Percentiles rank a stretch among this genome's conserved stretches.
Evolutionary conservation across 306 rosid species (phyloP).

Genomic region (Alnus glutinosa): DNA sequence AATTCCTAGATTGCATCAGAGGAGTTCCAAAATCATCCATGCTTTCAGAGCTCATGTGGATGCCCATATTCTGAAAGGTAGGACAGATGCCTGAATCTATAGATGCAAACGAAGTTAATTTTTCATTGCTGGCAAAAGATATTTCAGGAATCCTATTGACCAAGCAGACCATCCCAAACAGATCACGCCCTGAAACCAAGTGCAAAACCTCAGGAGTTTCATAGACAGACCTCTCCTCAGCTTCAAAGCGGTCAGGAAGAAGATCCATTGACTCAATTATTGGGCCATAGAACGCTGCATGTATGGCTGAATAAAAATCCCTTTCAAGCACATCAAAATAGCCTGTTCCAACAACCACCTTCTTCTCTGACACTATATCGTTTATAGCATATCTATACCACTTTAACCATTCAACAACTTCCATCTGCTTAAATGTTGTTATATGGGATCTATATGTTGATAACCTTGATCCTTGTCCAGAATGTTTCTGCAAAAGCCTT

Average conservation of each 20-base stretch:
- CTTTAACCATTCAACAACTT: conserved; percentile 94
- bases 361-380: conserved; percentile 70
- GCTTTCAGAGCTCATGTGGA: conserved; percentile 31
- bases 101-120: conserved; percentile 50
- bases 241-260: conserved; percentile 93
- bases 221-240: conserved; percentile 88
- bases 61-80: conserved; percentile 34
- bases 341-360: conserved; percentile 68
- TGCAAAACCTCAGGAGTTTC: conserved; percentile 94
- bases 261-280: conserved; percentile 68
- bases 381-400: conserved; percentile 74
- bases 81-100: conserved; percentile 33
- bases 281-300: conserved; percentile 86
- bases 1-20: conserved; percentile 27
- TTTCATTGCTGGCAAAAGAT: conserved; percentile 41
- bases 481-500: conserved; percentile 49
- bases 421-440: conserved; percentile 59
- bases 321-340: conserved; percentile 80
- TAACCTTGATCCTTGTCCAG: conserved; percentile 42
- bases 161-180: conserved; percentile 84
- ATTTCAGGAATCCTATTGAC: conserved; percentile 49
- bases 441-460: conserved; percentile 45
- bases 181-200: conserved; percentile 94
- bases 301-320: conserved; percentile 88
- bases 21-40: conserved; percentile 33